Percentiles rank a stretch among this genome's conserved stretches.
These are phyloP conservation scores for Globisporangium rhizosaccharum DNA, from an alignment of 352 stramenopile species.

Conservation along the genomic window DNA sequence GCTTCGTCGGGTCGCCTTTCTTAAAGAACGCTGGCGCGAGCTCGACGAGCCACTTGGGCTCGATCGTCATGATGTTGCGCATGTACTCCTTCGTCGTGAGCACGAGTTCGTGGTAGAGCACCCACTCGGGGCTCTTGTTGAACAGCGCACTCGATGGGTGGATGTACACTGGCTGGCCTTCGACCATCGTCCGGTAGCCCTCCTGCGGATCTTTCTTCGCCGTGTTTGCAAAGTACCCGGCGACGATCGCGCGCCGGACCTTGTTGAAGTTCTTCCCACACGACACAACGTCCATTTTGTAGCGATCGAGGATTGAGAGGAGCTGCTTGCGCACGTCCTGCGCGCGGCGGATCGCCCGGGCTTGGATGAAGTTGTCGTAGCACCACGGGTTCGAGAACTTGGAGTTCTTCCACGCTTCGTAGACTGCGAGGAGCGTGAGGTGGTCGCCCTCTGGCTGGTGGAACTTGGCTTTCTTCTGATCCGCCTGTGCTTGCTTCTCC, in stretches of 20 bases:
- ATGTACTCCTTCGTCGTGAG: conserved; percentile 98
- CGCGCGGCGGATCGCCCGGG: conserved; percentile 93
- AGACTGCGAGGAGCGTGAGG: conserved; percentile 96
- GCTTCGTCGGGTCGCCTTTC: conserved; percentile 95
- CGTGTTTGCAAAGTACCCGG: conserved; percentile 99
- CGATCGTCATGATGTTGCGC: conserved; percentile 99
- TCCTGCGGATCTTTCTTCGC: conserved; percentile 99
- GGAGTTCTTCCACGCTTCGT: conserved; percentile 97
- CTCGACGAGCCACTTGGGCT: conserved; percentile 99
- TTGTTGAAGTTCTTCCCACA: conserved; percentile 96
- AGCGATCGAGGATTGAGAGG: conserved; percentile 97
- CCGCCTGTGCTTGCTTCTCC: conserved; percentile 98
- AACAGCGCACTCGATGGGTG: conserved; percentile 97
- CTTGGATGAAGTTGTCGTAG: conserved; percentile 99
- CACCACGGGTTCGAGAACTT: conserved; percentile 99
- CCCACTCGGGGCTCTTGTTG: conserved; percentile 98
- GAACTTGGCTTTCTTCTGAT: conserved; percentile 99
- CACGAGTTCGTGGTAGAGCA: conserved; percentile 98
- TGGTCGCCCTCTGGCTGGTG: conserved; percentile 98
- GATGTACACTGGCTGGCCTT: conserved; percentile 98
- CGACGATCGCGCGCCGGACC: conserved; percentile 96
- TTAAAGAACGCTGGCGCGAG: conserved; percentile 96
- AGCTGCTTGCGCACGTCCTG: conserved; percentile 99
- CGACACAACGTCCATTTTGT: conserved; percentile 97
- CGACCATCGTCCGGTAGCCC: conserved; percentile 97